Percentiles rank a stretch among this genome's conserved stretches.
phyloP scores from a whole-genome alignment of 331 rosid species.

The Spiraea crenata region DNA sequence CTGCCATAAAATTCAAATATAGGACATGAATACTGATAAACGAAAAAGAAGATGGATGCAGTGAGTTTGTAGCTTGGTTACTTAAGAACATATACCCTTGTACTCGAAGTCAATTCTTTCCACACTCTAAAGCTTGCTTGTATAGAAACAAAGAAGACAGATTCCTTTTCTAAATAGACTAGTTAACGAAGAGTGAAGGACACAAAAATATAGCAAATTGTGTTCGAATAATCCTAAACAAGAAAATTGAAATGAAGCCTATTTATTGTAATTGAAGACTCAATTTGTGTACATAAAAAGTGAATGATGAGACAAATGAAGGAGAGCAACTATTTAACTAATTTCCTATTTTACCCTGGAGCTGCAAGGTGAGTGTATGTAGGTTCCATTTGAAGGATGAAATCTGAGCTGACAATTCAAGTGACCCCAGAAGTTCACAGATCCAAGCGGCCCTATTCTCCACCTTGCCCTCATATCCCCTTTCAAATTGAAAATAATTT shows the following conservation, averaged over 20 bases:
- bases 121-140: no score
- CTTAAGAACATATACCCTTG: no score
- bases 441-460: slow-evolving; percentile 60
- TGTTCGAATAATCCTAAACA: background rate
- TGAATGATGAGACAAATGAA: background rate
- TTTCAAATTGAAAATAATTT: slow-evolving; percentile 49
- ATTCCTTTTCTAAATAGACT: background rate
- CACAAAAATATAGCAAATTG: background rate
- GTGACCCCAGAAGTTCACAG: slow-evolving; percentile 52
- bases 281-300: slow-evolving; percentile 5
- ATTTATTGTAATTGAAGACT: background rate
- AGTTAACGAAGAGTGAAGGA: no score
- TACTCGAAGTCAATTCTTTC: no score
- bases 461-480: slow-evolving; percentile 57
- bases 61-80: no score
- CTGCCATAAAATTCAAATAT: no score
- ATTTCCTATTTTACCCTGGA: slow-evolving; percentile 35
- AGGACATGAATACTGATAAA: no score
- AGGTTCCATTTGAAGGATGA: slow-evolving; percentile 59
- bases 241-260: background rate
- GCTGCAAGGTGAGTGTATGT: slow-evolving; percentile 49
- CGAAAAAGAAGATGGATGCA: no score
- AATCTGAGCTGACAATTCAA: slow-evolving; percentile 67
- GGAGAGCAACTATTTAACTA: background rate
- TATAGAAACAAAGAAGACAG: background rate